Base-by-base conservation (phyloP, 164 flowering plant species). In the Vitis labrusca region DNA sequence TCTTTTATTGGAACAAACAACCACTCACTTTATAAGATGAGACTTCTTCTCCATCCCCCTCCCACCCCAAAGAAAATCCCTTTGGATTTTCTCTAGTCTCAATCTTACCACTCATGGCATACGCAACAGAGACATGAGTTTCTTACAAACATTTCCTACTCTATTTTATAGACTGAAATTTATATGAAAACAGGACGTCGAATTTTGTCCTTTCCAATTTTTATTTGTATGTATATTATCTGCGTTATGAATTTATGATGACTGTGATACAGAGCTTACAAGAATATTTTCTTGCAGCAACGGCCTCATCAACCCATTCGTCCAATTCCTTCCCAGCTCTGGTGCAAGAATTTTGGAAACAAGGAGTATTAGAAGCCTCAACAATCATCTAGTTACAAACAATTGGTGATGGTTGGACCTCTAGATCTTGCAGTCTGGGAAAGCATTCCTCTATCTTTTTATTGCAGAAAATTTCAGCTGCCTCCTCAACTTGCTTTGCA, bases 331-430 rank as follows among this genome's bases (percentile, higher is more conserved):
- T 93, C 97, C 2, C 97, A 93, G 80, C 80, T 93, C 47, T 93
- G 98, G 98, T 93, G 96, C 91, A 93, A 93, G 81, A 93, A 93
- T 74, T 90, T 93, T 77, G 97, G 97, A 49, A 88, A 82, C 53
- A 91, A 91, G 72, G 95, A 93, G 17, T 89, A 91, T 64, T 83
- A 58, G 81, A 84, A 16, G 53, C 48, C 19, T 59, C 17, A 53
- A 27, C 12, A 47, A 30, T 30, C 52, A n/a, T 7, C 53, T 48
- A 52, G 13, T 32, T 10, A 29, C 52, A 8, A 61, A 68, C 17
- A 16, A 44, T 1, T 8, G 2, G 32, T n/a, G 15, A 19, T 37
- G 58, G 56, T 63, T 59, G 66, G 50, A 55, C 17, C 13, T 13
- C 19, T 58, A 15, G 9, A 14, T 60, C 44, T 27, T 63, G 61